Base-by-base conservation (phyloP, 2,329 filamentous ascomycete species). In the Cordyceps farinosa region DNA sequence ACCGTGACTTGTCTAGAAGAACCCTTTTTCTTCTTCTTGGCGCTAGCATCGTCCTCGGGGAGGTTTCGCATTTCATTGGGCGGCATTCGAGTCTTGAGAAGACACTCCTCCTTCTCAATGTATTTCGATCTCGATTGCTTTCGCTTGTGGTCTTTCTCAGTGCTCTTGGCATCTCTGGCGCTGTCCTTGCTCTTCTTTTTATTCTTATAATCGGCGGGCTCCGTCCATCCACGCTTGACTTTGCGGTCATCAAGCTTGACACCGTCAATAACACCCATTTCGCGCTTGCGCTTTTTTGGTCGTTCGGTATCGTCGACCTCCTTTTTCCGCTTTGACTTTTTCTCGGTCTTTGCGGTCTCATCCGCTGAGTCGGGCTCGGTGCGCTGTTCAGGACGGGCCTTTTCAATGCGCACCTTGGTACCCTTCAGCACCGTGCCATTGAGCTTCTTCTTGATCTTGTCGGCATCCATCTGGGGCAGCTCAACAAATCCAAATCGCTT, bases 361-460 rank as follows among this genome's bases (percentile, higher is more conserved):
- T 66, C 60, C 65, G 67, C 71, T 72, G 81, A 67, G 75, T 77
- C 63, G 64, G 40, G 32, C 44, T 65, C 47, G 72, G 67, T 66
- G 64, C 48, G 54, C 62, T 68, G 66, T 50, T 69, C 65, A 2
- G 90, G 87, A 55, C 87, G 86, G 7, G 95, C 95, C 67, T 89
- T 87, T 70, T 97, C 91, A 64, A 99, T 85, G 64, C 87, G 87
- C 70, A 98, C 86, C 76, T 97, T 98, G 65, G 83, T 82, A 9
- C 95, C 95, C 73, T 90, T 95, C 63, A 99, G 78, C 30, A 91
- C 89, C 2, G 89, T 85, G 38, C 94, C 94, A 80, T 97, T 90
- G 56, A 98, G 83, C 78, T 95, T 98, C 78, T 90, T 94, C 78
- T 88, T 92, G 61, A 98, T 77, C 75, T 92, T 96, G n/a, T 94